phyloP scores from a whole-genome alignment of 768 basidiomycete genomes.

The Auricularia cornea region DNA sequence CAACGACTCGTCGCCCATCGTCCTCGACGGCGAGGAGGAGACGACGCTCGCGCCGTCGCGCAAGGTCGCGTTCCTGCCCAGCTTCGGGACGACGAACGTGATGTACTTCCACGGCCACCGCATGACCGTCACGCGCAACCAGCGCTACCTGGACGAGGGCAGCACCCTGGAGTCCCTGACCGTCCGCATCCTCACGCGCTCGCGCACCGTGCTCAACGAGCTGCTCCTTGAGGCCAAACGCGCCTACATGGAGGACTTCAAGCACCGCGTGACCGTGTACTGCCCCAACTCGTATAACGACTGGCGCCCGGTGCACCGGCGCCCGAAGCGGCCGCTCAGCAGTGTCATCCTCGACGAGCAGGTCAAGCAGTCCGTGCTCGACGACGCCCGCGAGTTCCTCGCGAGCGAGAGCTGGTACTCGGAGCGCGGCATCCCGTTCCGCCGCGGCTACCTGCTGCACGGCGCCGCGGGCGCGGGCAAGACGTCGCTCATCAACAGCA shows the following conservation, averaged over 20 bases:
- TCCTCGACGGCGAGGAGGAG: constrained; percentile 18
- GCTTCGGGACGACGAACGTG: background rate
- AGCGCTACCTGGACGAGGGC: constrained; percentile 6
- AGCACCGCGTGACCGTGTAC: constrained; percentile 45
- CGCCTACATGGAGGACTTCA: constrained; percentile 41
- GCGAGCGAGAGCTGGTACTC: constrained; percentile 63
- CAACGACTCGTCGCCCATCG: constrained; percentile 24
- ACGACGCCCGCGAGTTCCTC: constrained; percentile 67
- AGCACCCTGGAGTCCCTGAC: constrained; percentile 7
- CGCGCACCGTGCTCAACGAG: constrained; percentile 37
- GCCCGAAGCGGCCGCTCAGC: constrained; percentile 49
- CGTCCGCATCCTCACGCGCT: constrained; percentile 39
- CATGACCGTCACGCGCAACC: constrained; percentile 11
- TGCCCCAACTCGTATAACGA: constrained; percentile 31
- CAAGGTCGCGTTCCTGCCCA: background rate
- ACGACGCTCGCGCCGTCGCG: constrained; percentile 3
- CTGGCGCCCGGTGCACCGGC: constrained; percentile 49
- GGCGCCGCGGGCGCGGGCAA: constrained; percentile 43
- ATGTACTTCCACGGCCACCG: background rate
- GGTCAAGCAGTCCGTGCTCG: constrained; percentile 51
- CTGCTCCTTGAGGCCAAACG: constrained; percentile 49
- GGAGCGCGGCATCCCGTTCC: constrained; percentile 72
- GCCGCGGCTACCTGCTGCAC: constrained; percentile 63
- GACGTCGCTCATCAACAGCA: constrained; percentile 65
- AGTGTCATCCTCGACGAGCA: constrained; percentile 45